These are phyloP conservation scores for Stylonectria norvegica DNA, from an alignment of 2,329 filamentous ascomycete genomes.

Conservation along the genomic window DNA sequence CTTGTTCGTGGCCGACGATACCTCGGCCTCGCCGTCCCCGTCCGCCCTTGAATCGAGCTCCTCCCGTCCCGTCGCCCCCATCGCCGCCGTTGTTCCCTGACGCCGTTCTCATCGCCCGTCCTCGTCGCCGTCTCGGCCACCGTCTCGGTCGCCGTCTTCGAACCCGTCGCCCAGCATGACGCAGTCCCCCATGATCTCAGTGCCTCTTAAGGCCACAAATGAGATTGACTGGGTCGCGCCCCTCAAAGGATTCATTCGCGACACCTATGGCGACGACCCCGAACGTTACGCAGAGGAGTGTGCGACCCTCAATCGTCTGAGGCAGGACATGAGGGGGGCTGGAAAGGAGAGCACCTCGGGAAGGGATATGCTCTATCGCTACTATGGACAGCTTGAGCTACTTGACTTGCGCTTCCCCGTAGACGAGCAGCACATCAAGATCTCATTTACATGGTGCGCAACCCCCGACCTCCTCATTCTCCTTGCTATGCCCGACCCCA, in stretches of 20 bases:
- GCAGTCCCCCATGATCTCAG: slow-evolving; percentile 91
- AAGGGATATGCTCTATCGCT: slow-evolving; percentile 88
- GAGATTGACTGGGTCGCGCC: slow-evolving; percentile 97
- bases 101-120: slow-evolving; percentile 5
- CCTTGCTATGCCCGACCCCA: neutral
- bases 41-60: slow-evolving; percentile 3
- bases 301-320: slow-evolving; percentile 84
- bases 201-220: slow-evolving; percentile 88
- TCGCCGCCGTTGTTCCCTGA: slow-evolving; percentile 1
- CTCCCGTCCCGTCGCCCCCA: slow-evolving; percentile 1
- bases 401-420: slow-evolving; percentile 93
- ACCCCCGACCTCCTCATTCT: too few species aligned
- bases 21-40: slow-evolving; percentile 11
- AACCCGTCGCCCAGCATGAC: slow-evolving; percentile 56
- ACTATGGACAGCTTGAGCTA: slow-evolving; percentile 95
- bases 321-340: slow-evolving; percentile 97
- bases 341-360: slow-evolving; percentile 95
- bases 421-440: slow-evolving; percentile 98
- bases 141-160: too few species aligned
- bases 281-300: slow-evolving; percentile 96
- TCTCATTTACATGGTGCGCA: slow-evolving; percentile 89
- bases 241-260: slow-evolving; percentile 87
- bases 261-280: slow-evolving; percentile 93
- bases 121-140: too few species aligned
- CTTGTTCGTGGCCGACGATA: slow-evolving; percentile 11